These are phyloP conservation scores for Camelina laxa DNA, from an alignment of 345 rosid genomes.

Conservation along the genomic window DNA sequence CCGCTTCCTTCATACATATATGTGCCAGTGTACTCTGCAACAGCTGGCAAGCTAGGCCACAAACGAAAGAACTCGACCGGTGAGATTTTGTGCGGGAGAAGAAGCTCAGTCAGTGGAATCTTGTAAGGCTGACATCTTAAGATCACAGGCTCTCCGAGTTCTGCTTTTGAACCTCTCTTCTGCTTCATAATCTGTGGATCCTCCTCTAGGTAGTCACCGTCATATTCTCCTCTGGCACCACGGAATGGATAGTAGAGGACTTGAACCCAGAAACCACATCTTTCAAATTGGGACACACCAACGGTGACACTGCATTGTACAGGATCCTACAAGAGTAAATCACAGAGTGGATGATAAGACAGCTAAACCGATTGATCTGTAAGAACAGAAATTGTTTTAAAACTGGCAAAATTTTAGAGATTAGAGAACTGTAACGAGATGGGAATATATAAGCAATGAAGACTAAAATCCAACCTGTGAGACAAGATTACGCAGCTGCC, in stretches of 20 bases:
- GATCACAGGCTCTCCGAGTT: conserved; percentile 96
- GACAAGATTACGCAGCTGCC: conserved; percentile 89
- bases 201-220: conserved; percentile 87
- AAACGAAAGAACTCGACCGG: conserved; percentile 97
- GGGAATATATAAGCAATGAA: conserved; percentile 24
- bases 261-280: conserved; percentile 97
- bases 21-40: conserved; percentile 86
- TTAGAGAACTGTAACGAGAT: conserved; percentile 14
- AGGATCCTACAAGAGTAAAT: conserved; percentile 69
- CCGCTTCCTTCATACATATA: conserved; percentile 96
- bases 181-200: conserved; percentile 84
- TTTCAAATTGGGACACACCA: conserved; percentile 95
- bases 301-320: conserved; percentile 92
- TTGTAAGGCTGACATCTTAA: conserved; percentile 97
- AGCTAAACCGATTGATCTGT: conserved; percentile 10
- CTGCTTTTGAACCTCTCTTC: conserved; percentile 81
- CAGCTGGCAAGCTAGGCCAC: conserved; percentile 98
- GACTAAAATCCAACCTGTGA: conserved; percentile 73
- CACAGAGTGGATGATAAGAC: conserved; percentile 17
- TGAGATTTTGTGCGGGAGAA: conserved; percentile 90
- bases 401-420: background rate
- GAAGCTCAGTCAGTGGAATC: conserved; percentile 94
- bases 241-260: conserved; percentile 92
- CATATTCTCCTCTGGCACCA: conserved; percentile 89
- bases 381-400: conserved; percentile 6